Percentiles rank a stretch among this genome's conserved stretches.
phyloP scores from a whole-genome alignment of 441 rosid species.

The Mallotus japonicus region DNA sequence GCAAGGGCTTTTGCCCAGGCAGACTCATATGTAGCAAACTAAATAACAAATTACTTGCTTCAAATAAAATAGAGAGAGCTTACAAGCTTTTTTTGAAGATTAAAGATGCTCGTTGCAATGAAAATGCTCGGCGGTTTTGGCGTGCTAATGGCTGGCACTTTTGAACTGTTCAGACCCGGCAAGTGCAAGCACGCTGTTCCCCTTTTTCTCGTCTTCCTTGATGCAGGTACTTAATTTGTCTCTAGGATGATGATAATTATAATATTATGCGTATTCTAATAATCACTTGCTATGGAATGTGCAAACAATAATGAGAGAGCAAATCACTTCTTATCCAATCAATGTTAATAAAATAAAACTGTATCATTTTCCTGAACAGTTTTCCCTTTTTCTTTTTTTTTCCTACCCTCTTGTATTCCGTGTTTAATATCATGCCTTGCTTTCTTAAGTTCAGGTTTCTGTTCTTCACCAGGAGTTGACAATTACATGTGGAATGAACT shows the following conservation, averaged over 20 bases:
- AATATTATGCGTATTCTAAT: background rate
- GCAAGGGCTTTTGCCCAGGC: constrained; percentile 83
- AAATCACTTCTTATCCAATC: background rate
- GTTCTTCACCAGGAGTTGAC: background rate
- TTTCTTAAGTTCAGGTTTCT: background rate
- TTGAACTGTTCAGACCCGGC: constrained; percentile 31
- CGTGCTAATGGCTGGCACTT: constrained; percentile 93
- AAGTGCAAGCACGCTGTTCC: constrained; percentile 1
- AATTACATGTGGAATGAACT: background rate
- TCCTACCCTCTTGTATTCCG: background rate
- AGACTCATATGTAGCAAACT: constrained; percentile 69
- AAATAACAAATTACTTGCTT: constrained; percentile 63
- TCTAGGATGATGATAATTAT: background rate
- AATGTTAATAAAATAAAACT: background rate
- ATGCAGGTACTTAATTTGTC: background rate
- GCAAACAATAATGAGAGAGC: background rate
- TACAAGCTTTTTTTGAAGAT: constrained; percentile 72
- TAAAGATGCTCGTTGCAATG: constrained; percentile 61
- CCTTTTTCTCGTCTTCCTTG: background rate
- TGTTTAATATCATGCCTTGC: background rate
- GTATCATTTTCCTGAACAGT: background rate
- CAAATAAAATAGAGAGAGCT: constrained; percentile 71
- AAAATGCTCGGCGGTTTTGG: constrained; percentile 74
- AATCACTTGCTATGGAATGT: background rate
- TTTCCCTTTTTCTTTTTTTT: background rate